Conservation (phyloP, 495 filamentous ascomycete genomes). For the Neurospora sublineolata region DNA sequence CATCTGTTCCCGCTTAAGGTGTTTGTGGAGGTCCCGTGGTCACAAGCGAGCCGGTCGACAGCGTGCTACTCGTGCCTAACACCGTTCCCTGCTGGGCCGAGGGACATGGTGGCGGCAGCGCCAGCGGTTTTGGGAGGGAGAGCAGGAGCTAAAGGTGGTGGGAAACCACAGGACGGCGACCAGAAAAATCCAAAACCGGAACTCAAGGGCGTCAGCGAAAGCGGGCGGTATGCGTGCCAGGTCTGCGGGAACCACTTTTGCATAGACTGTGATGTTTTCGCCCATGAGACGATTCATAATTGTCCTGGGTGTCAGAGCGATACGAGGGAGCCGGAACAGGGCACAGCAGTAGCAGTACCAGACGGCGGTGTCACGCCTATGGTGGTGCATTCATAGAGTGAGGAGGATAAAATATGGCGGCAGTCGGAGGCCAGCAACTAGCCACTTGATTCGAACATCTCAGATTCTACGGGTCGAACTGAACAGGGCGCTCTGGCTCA, state of each 20-base stretch:
- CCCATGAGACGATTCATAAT: conserved; percentile 87
- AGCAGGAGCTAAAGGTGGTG: not conserved
- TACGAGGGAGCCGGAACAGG: conserved; percentile 11
- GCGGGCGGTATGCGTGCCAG: conserved; percentile 76
- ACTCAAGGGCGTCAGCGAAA: conserved; percentile 64
- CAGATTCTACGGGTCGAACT: not conserved
- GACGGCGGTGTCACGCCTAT: conserved; percentile 12
- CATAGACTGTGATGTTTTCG: conserved; percentile 93
- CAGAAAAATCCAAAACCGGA: conserved; percentile 2
- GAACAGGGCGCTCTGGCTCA: not conserved
- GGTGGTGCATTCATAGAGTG: conserved; percentile 25
- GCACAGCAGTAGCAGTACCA: not conserved
- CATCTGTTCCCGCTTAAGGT: conserved; percentile 87
- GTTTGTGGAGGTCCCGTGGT: conserved; percentile 85
- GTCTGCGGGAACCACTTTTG: conserved; percentile 83
- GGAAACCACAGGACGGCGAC: conserved; percentile 37
- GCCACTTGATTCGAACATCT: not conserved
- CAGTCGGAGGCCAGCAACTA: not conserved
- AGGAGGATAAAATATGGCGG: not conserved
- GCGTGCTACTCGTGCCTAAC: conserved; percentile 45
- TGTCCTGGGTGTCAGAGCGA: conserved; percentile 86
- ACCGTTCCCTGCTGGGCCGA: conserved; percentile 34
- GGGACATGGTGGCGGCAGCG: not conserved
- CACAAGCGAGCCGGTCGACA: conserved; percentile 41
- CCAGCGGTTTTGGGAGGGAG: not conserved